Evolutionary conservation across 306 rosid genomes (phyloP).

Genomic region (Chamaecrista fasciculata): DNA sequence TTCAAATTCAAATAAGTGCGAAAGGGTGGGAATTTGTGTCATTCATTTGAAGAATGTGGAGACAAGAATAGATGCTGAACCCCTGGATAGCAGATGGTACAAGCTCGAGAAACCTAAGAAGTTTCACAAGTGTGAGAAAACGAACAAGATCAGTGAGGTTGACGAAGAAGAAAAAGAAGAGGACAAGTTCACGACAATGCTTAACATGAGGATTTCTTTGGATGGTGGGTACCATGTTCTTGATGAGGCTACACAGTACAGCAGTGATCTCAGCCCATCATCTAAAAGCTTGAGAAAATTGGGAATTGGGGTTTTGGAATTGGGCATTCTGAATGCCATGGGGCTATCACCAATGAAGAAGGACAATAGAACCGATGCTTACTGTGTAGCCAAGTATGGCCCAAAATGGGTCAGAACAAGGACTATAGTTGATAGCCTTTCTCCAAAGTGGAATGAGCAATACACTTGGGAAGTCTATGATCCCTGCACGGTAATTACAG

Average conservation of each 20-base stretch:
- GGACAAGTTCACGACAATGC: slow-evolving; percentile 28
- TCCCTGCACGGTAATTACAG: slow-evolving; percentile 48
- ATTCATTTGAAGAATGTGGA: slow-evolving; percentile 35
- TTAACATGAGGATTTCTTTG: slow-evolving; percentile 42
- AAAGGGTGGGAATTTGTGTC: slow-evolving; percentile 36
- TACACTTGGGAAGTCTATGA: slow-evolving; percentile 50
- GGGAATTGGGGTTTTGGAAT: slow-evolving; percentile 46
- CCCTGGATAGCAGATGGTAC: slow-evolving; percentile 30
- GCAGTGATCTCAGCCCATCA: slow-evolving; percentile 48
- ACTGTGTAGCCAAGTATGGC: slow-evolving; percentile 53
- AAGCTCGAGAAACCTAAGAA: slow-evolving; percentile 28
- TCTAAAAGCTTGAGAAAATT: slow-evolving; percentile 28
- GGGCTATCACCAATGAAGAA: slow-evolving; percentile 46
- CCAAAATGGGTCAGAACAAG: slow-evolving; percentile 56
- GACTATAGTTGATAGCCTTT: slow-evolving; percentile 36
- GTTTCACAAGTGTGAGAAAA: background rate
- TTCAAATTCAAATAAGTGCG: slow-evolving; percentile 13
- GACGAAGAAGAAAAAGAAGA: slow-evolving; percentile 1
- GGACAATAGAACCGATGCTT: slow-evolving; percentile 45
- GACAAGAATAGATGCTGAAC: slow-evolving; percentile 25
- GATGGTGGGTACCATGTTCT: slow-evolving; percentile 63
- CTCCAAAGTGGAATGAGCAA: slow-evolving; percentile 50
- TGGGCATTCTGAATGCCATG: slow-evolving; percentile 42
- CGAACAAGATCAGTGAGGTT: background rate
- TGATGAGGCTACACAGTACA: slow-evolving; percentile 47